These are phyloP conservation scores for Mycena belliarum DNA, from an alignment of 768 basidiomycete species.

Conservation along the genomic window DNA sequence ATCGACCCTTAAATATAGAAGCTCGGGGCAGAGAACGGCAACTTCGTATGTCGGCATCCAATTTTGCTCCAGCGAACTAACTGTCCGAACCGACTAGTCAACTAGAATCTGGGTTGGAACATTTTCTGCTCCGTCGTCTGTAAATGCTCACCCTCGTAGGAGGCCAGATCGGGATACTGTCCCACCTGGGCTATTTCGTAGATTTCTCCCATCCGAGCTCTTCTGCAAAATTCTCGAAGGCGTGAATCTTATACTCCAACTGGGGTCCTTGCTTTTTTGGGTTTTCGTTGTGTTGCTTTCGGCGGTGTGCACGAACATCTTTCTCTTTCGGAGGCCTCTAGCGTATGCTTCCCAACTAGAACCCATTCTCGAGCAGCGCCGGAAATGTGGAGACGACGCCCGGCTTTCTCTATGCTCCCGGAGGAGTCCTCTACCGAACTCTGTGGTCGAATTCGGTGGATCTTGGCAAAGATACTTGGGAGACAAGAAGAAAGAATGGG, in stretches of 20 bases:
- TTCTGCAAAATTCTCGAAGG: background rate
- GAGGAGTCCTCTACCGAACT: background rate
- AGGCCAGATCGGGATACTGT: background rate
- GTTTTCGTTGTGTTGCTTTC: background rate
- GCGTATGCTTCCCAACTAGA: slow-evolving; percentile 1
- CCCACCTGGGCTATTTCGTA: background rate
- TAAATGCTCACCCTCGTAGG: background rate
- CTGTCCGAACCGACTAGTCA: background rate
- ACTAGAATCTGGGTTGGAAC: slow-evolving; percentile 3
- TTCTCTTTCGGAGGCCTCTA: background rate
- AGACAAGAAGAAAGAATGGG: slow-evolving; percentile 5
- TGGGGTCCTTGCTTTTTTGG: background rate
- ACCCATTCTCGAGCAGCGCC: background rate
- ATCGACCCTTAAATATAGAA: background rate
- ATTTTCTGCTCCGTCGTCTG: background rate
- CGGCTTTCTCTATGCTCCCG: background rate
- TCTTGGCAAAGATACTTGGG: slow-evolving; percentile 2
- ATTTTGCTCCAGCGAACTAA: background rate
- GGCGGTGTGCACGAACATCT: background rate
- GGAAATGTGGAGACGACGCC: background rate
- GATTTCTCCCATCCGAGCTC: background rate
- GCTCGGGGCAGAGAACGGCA: background rate
- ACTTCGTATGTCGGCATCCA: background rate
- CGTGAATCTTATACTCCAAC: background rate
- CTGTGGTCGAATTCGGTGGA: background rate